Conservation (phyloP, 2,329 filamentous ascomycete species). For the Botrytis tulipae region DNA sequence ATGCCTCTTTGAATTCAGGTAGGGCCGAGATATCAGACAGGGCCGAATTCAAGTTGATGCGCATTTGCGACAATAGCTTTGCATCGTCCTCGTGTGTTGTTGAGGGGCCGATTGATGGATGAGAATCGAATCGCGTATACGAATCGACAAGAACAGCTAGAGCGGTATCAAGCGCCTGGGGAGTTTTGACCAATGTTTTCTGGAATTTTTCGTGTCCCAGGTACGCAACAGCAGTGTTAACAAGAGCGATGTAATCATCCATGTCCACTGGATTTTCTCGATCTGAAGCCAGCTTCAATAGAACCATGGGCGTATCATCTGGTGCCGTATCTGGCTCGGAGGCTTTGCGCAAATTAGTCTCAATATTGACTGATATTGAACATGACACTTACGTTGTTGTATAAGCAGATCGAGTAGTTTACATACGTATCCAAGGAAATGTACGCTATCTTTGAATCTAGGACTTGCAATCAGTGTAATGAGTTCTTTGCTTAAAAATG, state of each 20-base stretch:
- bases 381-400: slow-evolving; percentile 44
- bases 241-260: slow-evolving; percentile 54
- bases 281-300: slow-evolving; percentile 50
- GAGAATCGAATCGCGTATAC: slow-evolving; percentile 45
- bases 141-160: slow-evolving; percentile 50
- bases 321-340: slow-evolving; percentile 34
- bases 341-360: slow-evolving; percentile 26
- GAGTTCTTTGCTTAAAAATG: slow-evolving; percentile 50
- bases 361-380: background rate
- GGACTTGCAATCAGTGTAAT: slow-evolving; percentile 50
- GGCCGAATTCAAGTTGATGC: slow-evolving; percentile 50
- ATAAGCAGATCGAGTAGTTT: slow-evolving; percentile 56
- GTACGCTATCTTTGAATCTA: slow-evolving; percentile 43
- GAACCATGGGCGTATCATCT: slow-evolving; percentile 49
- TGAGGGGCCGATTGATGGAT: slow-evolving; percentile 29
- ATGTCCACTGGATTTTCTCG: slow-evolving; percentile 46
- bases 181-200: slow-evolving; percentile 43
- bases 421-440: slow-evolving; percentile 53
- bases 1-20: slow-evolving; percentile 46
- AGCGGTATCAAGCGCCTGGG: slow-evolving; percentile 42
- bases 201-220: slow-evolving; percentile 55
- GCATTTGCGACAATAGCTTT: slow-evolving; percentile 51
- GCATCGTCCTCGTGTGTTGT: slow-evolving; percentile 43
- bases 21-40: slow-evolving; percentile 53
- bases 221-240: slow-evolving; percentile 54